Conservation (phyloP, 176 grass and related monocot genomes). For the Poa pratensis region DNA sequence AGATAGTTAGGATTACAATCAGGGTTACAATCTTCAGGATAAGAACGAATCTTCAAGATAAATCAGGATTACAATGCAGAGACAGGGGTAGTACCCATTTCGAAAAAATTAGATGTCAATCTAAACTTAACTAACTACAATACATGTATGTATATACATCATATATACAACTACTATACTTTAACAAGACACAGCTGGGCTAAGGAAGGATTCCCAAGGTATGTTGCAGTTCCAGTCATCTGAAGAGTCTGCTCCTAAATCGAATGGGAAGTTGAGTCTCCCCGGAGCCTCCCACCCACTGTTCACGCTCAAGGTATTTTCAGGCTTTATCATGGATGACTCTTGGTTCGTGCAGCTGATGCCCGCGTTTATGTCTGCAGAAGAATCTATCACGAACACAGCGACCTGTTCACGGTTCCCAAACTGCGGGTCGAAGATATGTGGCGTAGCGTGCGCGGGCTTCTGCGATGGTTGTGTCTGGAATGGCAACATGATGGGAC, state of each 20-base stretch:
- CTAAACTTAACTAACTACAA: too few species aligned
- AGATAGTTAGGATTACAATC: too few species aligned
- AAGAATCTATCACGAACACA: constrained; percentile 50
- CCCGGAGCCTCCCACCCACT: constrained; percentile 42
- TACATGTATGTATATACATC: too few species aligned
- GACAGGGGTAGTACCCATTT: too few species aligned
- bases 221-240: constrained; percentile 84
- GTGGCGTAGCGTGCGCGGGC: constrained; percentile 25
- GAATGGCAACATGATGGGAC: constrained; percentile 47
- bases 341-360: constrained; percentile 35
- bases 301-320: constrained; percentile 34
- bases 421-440: constrained; percentile 58
- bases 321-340: constrained; percentile 25
- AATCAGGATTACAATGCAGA: too few species aligned
- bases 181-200: constrained; percentile 30
- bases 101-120: too few species aligned
- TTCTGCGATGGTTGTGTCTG: constrained; percentile 46
- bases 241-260: constrained; percentile 56
- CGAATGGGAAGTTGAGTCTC: constrained; percentile 57
- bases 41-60: too few species aligned
- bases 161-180: too few species aligned
- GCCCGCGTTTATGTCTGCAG: constrained; percentile 35
- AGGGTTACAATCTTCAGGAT: too few species aligned
- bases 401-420: constrained; percentile 46
- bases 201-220: constrained; percentile 71